These are phyloP conservation scores for Podaxis mareebaensis DNA, from an alignment of 768 basidiomycete species.

Conservation along the genomic window DNA sequence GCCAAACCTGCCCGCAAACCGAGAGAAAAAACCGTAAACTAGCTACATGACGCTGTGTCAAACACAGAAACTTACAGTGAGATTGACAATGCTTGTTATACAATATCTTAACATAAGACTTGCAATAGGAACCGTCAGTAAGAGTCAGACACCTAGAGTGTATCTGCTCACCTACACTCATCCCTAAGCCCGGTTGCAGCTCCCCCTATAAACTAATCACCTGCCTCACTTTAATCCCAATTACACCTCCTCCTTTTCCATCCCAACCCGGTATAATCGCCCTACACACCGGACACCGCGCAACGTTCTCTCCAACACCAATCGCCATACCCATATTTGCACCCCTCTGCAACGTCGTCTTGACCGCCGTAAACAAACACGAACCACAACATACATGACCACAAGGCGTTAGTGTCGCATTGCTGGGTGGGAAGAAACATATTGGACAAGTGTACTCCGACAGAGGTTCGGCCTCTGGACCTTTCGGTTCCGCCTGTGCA, in stretches of 20 bases:
- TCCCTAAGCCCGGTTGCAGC: background rate
- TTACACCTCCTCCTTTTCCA: constrained; percentile 66
- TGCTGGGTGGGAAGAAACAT: constrained; percentile 73
- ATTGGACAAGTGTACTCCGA: constrained; percentile 77
- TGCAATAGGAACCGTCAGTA: too few relatives aligned
- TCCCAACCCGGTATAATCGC: constrained; percentile 70
- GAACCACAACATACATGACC: constrained; percentile 79
- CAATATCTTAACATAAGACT: too few relatives aligned
- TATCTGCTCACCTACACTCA: too few relatives aligned
- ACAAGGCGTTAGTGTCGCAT: constrained; percentile 78
- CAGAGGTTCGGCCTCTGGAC: constrained; percentile 37
- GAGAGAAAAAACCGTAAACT: too few relatives aligned
- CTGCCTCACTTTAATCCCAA: constrained; percentile 54
- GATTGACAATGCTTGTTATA: too few relatives aligned
- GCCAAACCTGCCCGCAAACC: too few relatives aligned
- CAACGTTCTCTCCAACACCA: constrained; percentile 14
- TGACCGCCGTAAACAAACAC: constrained; percentile 75
- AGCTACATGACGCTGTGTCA: too few relatives aligned
- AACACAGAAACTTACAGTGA: too few relatives aligned
- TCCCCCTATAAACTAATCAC: constrained; percentile 37
- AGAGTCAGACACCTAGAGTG: too few relatives aligned
- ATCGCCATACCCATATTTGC: constrained; percentile 26
- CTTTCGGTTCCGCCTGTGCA: constrained; percentile 16
- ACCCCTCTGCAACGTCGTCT: constrained; percentile 55
- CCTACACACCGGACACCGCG: constrained; percentile 71